Conservation (phyloP, 2,329 filamentous ascomycete species). For the Trichoderma asperellum region DNA sequence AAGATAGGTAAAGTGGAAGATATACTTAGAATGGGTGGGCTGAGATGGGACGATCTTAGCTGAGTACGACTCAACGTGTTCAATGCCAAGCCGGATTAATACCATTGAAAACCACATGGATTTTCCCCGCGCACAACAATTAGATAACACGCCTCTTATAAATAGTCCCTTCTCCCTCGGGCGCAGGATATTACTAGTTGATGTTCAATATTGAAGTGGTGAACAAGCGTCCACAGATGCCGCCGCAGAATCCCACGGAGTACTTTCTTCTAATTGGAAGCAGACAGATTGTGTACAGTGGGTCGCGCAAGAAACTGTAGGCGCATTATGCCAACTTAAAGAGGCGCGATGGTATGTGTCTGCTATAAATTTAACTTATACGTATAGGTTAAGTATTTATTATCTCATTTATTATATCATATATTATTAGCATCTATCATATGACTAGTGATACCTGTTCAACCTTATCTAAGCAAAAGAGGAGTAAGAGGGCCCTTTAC, state of each 20-base stretch:
- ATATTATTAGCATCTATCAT: too few species aligned
- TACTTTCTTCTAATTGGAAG: neutral
- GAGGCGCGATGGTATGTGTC: too few species aligned
- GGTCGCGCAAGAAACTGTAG: neutral
- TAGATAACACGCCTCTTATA: neutral
- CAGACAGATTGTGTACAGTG: neutral
- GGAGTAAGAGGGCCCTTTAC: too few species aligned
- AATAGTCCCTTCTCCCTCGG: neutral
- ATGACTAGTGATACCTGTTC: too few species aligned
- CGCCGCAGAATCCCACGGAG: neutral
- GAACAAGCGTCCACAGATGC: neutral
- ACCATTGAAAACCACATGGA: neutral
- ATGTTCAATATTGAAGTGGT: neutral
- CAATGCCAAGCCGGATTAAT: neutral
- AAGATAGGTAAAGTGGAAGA: neutral
- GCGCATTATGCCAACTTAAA: too few species aligned
- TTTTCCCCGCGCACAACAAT: neutral
- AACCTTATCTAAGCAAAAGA: too few species aligned
- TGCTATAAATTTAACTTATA: too few species aligned
- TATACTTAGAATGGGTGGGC: neutral
- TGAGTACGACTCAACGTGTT: neutral
- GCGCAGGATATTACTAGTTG: neutral
- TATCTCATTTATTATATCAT: too few species aligned
- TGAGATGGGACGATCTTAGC: too few species aligned
- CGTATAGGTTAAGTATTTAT: too few species aligned